phyloP scores from a whole-genome alignment of 1,284 basidiomycete species.

The Coriolopsis trogii region DNA sequence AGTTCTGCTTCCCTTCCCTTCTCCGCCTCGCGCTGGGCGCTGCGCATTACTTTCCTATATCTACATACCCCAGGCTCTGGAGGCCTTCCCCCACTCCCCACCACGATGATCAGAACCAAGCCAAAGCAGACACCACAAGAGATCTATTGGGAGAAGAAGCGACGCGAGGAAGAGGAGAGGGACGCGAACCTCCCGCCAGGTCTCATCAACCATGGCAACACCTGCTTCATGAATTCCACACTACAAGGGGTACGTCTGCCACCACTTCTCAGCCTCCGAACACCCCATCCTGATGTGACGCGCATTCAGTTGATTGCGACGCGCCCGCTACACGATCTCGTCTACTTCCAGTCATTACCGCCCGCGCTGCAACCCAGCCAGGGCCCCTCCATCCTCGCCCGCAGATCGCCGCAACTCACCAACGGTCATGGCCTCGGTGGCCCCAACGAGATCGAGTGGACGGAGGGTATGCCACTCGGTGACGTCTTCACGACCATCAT shows the following conservation, averaged over 20 bases:
- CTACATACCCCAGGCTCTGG: background rate
- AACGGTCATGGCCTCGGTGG: constrained; percentile 62
- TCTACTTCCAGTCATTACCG: constrained; percentile 55
- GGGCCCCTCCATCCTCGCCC: constrained; percentile 43
- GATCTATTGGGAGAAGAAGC: constrained; percentile 56
- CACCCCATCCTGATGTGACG: background rate
- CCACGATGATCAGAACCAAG: constrained; percentile 60
- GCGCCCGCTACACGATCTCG: constrained; percentile 59
- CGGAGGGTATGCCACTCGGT: constrained; percentile 64
- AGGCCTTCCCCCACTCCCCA: background rate
- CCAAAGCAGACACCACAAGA: constrained; percentile 58
- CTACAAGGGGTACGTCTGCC: constrained; percentile 57
- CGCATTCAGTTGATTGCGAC: constrained; percentile 63
- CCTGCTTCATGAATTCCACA: constrained; percentile 92
- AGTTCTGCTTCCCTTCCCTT: constrained; percentile 10
- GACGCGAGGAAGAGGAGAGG: constrained; percentile 63
- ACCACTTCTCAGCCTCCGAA: background rate
- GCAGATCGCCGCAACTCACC: constrained; percentile 65
- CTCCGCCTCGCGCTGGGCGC: constrained; percentile 16
- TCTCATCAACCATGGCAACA: constrained; percentile 86
- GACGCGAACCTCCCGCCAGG: constrained; percentile 70
- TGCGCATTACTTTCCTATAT: constrained; percentile 21
- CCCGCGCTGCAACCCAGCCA: constrained; percentile 41
- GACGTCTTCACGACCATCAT: constrained; percentile 62
- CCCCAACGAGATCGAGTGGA: constrained; percentile 51